Conservation (phyloP, 108 stramenopile species). For the Fragilaria radians region DNA sequence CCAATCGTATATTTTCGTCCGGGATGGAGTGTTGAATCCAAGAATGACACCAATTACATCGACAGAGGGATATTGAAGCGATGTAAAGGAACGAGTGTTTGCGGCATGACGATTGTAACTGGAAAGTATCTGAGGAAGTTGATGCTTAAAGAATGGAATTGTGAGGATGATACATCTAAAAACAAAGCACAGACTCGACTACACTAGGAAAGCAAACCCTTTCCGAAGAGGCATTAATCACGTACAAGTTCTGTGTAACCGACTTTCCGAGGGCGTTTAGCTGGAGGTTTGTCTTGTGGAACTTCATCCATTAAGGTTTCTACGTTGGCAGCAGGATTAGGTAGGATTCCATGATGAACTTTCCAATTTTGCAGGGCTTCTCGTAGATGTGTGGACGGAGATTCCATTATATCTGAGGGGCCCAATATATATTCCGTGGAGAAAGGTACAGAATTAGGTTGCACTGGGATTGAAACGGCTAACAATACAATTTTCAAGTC, state of each 20-base stretch:
- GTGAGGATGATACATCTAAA: background rate
- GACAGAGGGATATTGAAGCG: slow-evolving; percentile 10
- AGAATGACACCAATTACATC: slow-evolving; percentile 53
- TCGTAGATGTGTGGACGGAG: background rate
- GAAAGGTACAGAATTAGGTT: background rate
- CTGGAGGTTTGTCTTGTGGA: background rate
- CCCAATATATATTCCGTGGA: background rate
- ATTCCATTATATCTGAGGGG: background rate
- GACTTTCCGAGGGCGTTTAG: too few relatives aligned
- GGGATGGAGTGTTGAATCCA: slow-evolving; percentile 43
- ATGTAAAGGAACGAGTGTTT: background rate
- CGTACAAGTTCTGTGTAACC: background rate
- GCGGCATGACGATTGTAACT: background rate
- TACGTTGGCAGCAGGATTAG: background rate
- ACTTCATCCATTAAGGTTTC: background rate
- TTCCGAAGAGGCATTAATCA: too few relatives aligned
- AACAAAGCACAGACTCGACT: background rate
- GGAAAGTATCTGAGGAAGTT: too few relatives aligned
- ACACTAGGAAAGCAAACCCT: background rate
- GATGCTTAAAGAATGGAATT: background rate
- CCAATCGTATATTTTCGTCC: slow-evolving; percentile 54
- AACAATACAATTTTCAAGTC: background rate
- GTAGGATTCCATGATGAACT: too few relatives aligned
- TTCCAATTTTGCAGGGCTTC: too few relatives aligned
- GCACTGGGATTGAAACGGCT: background rate